Conservation (phyloP, 2,329 filamentous ascomycete genomes). For the Fusarium armeniacum region DNA sequence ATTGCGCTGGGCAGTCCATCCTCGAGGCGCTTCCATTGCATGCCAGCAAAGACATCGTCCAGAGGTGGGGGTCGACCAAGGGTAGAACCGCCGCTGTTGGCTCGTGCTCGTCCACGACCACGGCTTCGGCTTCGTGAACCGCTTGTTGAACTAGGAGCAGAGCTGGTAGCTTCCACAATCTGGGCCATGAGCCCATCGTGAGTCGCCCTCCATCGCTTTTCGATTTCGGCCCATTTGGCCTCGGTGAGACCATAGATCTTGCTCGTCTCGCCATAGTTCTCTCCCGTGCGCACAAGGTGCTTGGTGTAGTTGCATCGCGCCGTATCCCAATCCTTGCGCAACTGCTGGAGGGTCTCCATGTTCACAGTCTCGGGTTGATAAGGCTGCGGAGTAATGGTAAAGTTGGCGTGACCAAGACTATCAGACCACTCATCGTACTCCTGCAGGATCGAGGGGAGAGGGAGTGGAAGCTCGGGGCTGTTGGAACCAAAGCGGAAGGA, state of each 20-base stretch:
- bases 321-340: slow-evolving; percentile 84
- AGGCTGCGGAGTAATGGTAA: slow-evolving; percentile 85
- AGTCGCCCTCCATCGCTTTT: slow-evolving; percentile 78
- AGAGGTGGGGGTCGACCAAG: slow-evolving; percentile 52
- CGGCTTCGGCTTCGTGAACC: slow-evolving; percentile 57
- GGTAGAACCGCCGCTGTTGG: slow-evolving; percentile 60
- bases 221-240: slow-evolving; percentile 88
- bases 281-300: slow-evolving; percentile 87
- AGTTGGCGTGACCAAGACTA: slow-evolving; percentile 92
- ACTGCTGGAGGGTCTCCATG: slow-evolving; percentile 68
- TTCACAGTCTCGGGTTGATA: slow-evolving; percentile 77
- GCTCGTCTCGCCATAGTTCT: slow-evolving; percentile 91
- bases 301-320: slow-evolving; percentile 90
- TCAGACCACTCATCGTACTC: slow-evolving; percentile 86
- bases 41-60: slow-evolving; percentile 59
- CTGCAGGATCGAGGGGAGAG: slow-evolving; percentile 75
- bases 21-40: slow-evolving; percentile 63
- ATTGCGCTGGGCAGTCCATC: slow-evolving; percentile 74
- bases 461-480: slow-evolving; percentile 68
- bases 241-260: slow-evolving; percentile 89
- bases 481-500: slow-evolving; percentile 77
- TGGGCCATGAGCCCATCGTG: slow-evolving; percentile 75
- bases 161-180: slow-evolving; percentile 58
- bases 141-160: slow-evolving; percentile 47
- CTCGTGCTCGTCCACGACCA: slow-evolving; percentile 57